phyloP scores from a whole-genome alignment of 352 stramenopile genomes.

The Thraustochytrium sp. region DNA sequence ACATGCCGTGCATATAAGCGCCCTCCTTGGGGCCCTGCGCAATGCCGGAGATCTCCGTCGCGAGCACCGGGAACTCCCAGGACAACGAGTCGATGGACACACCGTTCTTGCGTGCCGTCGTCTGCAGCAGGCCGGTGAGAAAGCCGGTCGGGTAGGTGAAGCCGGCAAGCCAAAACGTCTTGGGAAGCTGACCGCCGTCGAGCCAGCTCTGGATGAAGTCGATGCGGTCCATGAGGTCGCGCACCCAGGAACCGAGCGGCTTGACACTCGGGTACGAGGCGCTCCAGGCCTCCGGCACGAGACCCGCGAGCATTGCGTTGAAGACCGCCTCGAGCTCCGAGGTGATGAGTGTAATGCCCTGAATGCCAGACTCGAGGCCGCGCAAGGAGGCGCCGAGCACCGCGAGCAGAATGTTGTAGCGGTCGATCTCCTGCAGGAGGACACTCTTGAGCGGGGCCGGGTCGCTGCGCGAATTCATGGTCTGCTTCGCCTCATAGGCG shows the following conservation, averaged over 20 bases:
- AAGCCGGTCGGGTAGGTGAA: slow-evolving; percentile 95
- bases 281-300: slow-evolving; percentile 72
- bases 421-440: slow-evolving; percentile 85
- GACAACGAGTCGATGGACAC: slow-evolving; percentile 84
- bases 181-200: slow-evolving; percentile 63
- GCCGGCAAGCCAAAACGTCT: slow-evolving; percentile 86
- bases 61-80: slow-evolving; percentile 65
- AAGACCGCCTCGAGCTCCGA: slow-evolving; percentile 86
- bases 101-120: slow-evolving; percentile 83
- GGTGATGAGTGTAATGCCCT: slow-evolving; percentile 89
- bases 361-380: slow-evolving; percentile 78
- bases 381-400: slow-evolving; percentile 69
- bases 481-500: slow-evolving; percentile 64
- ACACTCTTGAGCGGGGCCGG: slow-evolving; percentile 87
- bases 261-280: slow-evolving; percentile 91
- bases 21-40: slow-evolving; percentile 73
- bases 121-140: slow-evolving; percentile 89
- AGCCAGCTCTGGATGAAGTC: slow-evolving; percentile 84
- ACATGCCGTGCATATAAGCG: slow-evolving; percentile 81
- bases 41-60: slow-evolving; percentile 53
- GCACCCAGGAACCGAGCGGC: slow-evolving; percentile 80
- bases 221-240: slow-evolving; percentile 74
- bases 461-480: slow-evolving; percentile 65
- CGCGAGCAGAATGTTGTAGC: slow-evolving; percentile 80
- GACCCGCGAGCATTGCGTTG: slow-evolving; percentile 74